Percentiles rank a stretch among this genome's conserved stretches.
Conservation (phyloP, 345 rosid genomes). For the Carallia pectinifolia region DNA sequence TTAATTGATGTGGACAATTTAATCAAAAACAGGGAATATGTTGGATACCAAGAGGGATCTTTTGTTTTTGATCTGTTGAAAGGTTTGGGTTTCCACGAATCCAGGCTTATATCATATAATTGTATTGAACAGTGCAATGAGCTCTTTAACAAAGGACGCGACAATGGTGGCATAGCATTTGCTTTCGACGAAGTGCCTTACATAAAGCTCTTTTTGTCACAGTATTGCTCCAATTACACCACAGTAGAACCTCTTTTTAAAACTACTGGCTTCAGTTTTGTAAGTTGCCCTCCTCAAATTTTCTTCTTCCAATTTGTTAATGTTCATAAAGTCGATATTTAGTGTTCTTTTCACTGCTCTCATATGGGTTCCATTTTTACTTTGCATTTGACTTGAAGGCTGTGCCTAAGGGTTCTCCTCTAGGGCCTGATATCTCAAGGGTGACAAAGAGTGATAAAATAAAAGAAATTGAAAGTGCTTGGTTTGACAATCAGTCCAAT, state of each 20-base stretch:
- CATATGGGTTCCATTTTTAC: not conserved
- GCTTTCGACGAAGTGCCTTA: slow-evolving; percentile 40
- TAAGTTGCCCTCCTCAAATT: slow-evolving; percentile 17
- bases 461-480: not conserved
- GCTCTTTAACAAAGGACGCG: slow-evolving; percentile 21
- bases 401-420: slow-evolving; percentile 15
- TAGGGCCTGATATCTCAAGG: slow-evolving; percentile 15
- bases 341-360: slow-evolving; percentile 1
- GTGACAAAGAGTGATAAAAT: not conserved
- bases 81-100: slow-evolving; percentile 16
- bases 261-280: slow-evolving; percentile 39
- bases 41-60: slow-evolving; percentile 47
- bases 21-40: slow-evolving; percentile 26
- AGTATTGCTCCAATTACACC: slow-evolving; percentile 22
- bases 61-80: slow-evolving; percentile 37
- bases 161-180: slow-evolving; percentile 28
- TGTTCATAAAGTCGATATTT: slow-evolving; percentile 17
- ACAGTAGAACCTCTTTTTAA: slow-evolving; percentile 21
- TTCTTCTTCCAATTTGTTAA: slow-evolving; percentile 4
- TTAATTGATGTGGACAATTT: slow-evolving; percentile 38
- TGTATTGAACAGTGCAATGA: slow-evolving; percentile 13
- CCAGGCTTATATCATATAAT: slow-evolving; percentile 14
- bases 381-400: not conserved
- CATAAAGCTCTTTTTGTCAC: slow-evolving; percentile 22
- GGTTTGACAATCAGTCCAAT: not conserved